phyloP scores from a whole-genome alignment of 768 basidiomycete genomes.

The Clavaria fumosa region DNA sequence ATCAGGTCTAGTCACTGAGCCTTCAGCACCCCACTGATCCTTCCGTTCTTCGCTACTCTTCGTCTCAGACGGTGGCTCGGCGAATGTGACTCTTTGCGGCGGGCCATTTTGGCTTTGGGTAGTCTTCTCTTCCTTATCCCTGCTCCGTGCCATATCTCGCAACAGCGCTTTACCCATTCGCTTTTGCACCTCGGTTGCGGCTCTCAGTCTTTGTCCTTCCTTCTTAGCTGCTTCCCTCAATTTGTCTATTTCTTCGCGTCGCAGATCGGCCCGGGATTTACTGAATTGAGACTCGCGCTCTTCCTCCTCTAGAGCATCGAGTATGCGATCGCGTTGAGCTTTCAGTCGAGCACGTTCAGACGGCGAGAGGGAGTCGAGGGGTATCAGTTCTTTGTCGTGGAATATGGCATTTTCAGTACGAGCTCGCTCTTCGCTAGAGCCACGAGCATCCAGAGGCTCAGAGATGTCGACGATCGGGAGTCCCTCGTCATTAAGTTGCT shows the following conservation, averaged over 20 bases:
- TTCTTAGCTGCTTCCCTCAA: slow-evolving; percentile 29
- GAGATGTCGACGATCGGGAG: slow-evolving; percentile 67
- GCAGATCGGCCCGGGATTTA: slow-evolving; percentile 27
- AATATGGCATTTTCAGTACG: slow-evolving; percentile 8
- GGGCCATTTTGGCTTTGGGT: neutral
- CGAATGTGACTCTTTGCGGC: no score
- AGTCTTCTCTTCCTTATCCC: slow-evolving; percentile 23
- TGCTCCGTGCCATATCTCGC: slow-evolving; percentile 26
- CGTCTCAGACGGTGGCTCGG: no score
- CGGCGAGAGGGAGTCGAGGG: slow-evolving; percentile 29
- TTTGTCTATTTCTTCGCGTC: slow-evolving; percentile 24
- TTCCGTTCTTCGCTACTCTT: no score
- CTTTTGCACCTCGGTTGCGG: slow-evolving; percentile 45
- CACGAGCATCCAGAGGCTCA: slow-evolving; percentile 31
- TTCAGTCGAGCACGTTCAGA: slow-evolving; percentile 33
- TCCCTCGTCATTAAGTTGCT: slow-evolving; percentile 67
- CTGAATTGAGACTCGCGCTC: slow-evolving; percentile 26
- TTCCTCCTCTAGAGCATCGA: slow-evolving; percentile 59
- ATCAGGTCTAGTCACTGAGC: no score
- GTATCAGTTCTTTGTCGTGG: slow-evolving; percentile 32
- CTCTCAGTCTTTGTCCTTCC: slow-evolving; percentile 25
- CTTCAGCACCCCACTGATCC: no score
- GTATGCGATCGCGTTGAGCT: slow-evolving; percentile 44
- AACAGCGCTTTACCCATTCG: slow-evolving; percentile 66
- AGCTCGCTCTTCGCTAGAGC: slow-evolving; percentile 9